Base-by-base conservation (phyloP, 2,329 filamentous ascomycete species). In the Aspergillus sp. region DNA sequence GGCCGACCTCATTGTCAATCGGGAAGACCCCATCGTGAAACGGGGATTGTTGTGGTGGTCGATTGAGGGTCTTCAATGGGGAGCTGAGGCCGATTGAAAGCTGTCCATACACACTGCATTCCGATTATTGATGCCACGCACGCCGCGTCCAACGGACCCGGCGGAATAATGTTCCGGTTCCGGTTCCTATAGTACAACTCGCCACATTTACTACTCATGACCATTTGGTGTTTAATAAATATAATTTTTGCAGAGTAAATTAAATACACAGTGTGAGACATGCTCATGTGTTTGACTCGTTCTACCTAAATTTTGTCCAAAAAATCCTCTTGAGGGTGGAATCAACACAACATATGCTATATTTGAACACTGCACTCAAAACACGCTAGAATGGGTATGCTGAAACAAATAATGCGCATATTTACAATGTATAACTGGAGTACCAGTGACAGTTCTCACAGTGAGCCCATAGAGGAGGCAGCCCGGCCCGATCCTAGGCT, bases 101-200 rank as follows among this genome's bases (percentile, higher is more conserved):
- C 50, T 65, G 63, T 62, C 68, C 64, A 50, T 64, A 68, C 64
- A 65, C 62, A 59, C 57, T 58, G 48, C 52, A 37, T 24, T 27
- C 51, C 45, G 41, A 53, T 41, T 66, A 66, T 68, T 73, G 71
- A 73, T 70, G 71, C 70, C 71, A 74, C 70, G 65, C 71, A 73
- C 69, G 65, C 64, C 62, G 63, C 68, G 70, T 63, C 64, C 66
- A 66, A 68, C 67, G 68, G 63, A 27, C 23, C 49, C 58, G 62
- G 71, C 66, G 64, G 37, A 72, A 69, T 50, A 40, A 68, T 72
- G 56, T 69, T 72, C 70, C 71, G 70, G 2, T 4, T 31, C 27
- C 9, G 27, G 8, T 3, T 1, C 27, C 3, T 31, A 31, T 4
- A 31, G 27, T 31, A 9, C 27, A 31, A 31, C 27, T 31, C 27